Evolutionary conservation across 257 asterid genomes (phyloP), one percentile per base, ranked within the genome.

Genomic region (Asclepias syriaca): DNA sequence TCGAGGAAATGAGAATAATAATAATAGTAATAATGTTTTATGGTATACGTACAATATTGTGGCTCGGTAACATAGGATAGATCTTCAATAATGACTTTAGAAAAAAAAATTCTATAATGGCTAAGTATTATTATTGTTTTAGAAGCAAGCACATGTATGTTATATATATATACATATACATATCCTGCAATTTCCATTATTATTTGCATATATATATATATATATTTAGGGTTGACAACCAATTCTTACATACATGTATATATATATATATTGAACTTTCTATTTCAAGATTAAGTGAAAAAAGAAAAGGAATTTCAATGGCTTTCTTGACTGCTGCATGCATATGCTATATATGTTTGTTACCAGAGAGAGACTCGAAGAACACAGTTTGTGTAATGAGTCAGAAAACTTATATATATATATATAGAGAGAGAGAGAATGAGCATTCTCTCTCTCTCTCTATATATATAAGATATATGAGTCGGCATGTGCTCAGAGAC

Each of bases 81-180:
- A 50, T 50, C 27, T 56, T 56, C 13, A 56, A 43, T 29, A 57
- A 50, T 43, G 74, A 69, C 72, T 74, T 68, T n/a, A n/a, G 75
- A 81, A 29, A 29, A 29, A 29, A 29, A 78, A 81, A 74, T 70
- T 76, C 64, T 78, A 76, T 59, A 40, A 43, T 43, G 9, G 48
- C 10, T 43, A 43, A 11, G 48, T 43, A 48, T 70, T 80, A 48
- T 70, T 80, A 75, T 78, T 78, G 48, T 43, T 43, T 43, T 43
- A 43, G 48, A 43, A 85, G 85, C 77, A 73, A 43, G 83, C 85
- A 76, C 76, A 80, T 85, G 81, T 85, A 80, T 80, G 58, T 68
- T 49, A 73, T 1, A 34, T 11, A 13, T 51, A 9, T 22, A 15
- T 71, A 7, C 10, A 9, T 6, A 58, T 34, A 55, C 14, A 34